Evolutionary conservation across 805 yeast genomes (phyloP).

Genomic region (Wickerhamomyces canadensis): DNA sequence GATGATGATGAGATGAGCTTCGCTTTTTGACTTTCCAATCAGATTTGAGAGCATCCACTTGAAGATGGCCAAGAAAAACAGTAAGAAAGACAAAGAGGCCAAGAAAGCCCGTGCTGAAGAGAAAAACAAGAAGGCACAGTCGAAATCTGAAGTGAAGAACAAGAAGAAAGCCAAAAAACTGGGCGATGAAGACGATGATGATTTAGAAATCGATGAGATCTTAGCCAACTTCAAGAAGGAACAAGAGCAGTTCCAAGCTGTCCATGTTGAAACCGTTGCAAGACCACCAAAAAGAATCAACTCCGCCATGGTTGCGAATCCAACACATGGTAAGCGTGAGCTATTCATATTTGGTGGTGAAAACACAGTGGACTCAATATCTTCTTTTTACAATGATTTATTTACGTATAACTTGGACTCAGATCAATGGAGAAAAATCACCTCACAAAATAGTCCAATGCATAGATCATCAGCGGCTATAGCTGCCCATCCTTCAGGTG

Average conservation of each 20-base stretch:
- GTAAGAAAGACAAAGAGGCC: slow-evolving; percentile 82
- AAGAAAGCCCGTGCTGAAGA: slow-evolving; percentile 85
- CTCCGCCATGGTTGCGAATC: slow-evolving; percentile 69
- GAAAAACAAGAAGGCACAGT: slow-evolving; percentile 68
- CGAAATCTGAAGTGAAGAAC: slow-evolving; percentile 68
- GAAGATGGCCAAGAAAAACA: slow-evolving; percentile 77
- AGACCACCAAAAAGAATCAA: slow-evolving; percentile 70
- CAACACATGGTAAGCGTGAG: slow-evolving; percentile 71
- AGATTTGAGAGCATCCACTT: too few species aligned
- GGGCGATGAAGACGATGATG: slow-evolving; percentile 81
- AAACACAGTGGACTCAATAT: slow-evolving; percentile 39
- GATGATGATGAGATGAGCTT: too few species aligned
- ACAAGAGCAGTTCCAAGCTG: slow-evolving; percentile 73
- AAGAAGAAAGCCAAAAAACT: slow-evolving; percentile 70
- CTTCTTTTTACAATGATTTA: slow-evolving; percentile 79
- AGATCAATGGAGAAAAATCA: slow-evolving; percentile 71
- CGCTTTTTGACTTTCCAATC: neutral
- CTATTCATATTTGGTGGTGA: slow-evolving; percentile 91
- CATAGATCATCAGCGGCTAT: slow-evolving; percentile 93
- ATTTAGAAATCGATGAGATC: slow-evolving; percentile 79
- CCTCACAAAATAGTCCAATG: slow-evolving; percentile 83
- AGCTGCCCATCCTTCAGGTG: slow-evolving; percentile 89
- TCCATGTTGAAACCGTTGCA: slow-evolving; percentile 50
- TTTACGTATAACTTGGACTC: slow-evolving; percentile 68
- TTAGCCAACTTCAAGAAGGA: slow-evolving; percentile 71